Conservation (phyloP, 2,329 filamentous ascomycete genomes). For the Aureobasidium melanogenum region DNA sequence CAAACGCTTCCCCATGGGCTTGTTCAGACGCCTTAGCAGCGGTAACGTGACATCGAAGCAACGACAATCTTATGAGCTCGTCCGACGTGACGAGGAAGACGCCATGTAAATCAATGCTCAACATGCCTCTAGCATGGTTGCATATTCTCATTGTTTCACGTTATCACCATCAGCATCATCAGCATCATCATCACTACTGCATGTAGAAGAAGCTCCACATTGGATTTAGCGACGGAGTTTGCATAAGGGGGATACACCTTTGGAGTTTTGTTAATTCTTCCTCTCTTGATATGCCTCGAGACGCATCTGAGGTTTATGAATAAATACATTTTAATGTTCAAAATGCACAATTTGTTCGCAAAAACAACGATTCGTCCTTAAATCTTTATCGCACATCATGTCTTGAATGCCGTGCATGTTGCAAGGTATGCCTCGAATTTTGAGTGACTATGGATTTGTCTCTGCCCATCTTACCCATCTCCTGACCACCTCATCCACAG, state of each 20-base stretch:
- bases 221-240: constrained; percentile 1
- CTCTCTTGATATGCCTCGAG: not conserved
- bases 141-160: not conserved
- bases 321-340: not conserved
- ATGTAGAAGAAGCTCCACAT: not conserved
- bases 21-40: constrained; percentile 13
- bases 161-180: not conserved
- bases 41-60: constrained; percentile 3
- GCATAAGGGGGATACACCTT: not conserved
- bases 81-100: constrained; percentile 9
- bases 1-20: constrained; percentile 6
- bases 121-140: not conserved
- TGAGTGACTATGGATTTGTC: constrained; percentile 6
- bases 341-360: not conserved
- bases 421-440: not conserved
- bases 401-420: not conserved
- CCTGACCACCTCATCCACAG: constrained; percentile 63
- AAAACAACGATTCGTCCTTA: not conserved
- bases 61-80: constrained; percentile 15
- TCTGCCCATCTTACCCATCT: constrained; percentile 85
- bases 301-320: not conserved
- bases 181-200: not conserved
- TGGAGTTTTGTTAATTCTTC: not conserved
- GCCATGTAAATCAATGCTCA: not conserved
- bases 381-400: not conserved